phyloP scores from a whole-genome alignment of 805 yeast genomes.

The Wickerhamiella slavikovae region DNA sequence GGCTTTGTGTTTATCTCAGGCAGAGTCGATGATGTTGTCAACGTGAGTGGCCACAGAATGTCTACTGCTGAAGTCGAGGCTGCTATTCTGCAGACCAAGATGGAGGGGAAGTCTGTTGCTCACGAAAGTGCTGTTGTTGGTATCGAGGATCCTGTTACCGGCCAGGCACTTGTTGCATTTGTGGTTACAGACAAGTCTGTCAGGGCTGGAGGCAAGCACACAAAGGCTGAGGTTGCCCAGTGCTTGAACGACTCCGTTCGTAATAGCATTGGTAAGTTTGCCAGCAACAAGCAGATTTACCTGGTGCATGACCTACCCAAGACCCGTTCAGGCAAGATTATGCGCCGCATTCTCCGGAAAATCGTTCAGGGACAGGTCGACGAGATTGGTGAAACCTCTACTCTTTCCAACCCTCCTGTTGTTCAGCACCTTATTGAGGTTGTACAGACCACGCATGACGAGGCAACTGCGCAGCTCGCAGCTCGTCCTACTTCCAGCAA shows the following conservation, averaged over 20 bases:
- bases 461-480: no score
- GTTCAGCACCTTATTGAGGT: slow-evolving; percentile 50
- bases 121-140: slow-evolving; percentile 76
- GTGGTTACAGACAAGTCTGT: slow-evolving; percentile 40
- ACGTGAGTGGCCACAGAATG: slow-evolving; percentile 69
- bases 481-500: no score
- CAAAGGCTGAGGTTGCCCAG: slow-evolving; percentile 17
- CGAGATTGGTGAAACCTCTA: slow-evolving; percentile 68
- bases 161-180: slow-evolving; percentile 70
- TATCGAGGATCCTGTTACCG: slow-evolving; percentile 62
- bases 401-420: slow-evolving; percentile 61
- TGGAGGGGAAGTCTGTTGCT: slow-evolving; percentile 41
- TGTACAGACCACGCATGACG: slow-evolving; percentile 21
- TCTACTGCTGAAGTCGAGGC: slow-evolving; percentile 85
- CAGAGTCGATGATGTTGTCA: slow-evolving; percentile 75
- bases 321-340: slow-evolving; percentile 85
- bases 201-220: background rate
- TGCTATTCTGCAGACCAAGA: slow-evolving; percentile 25
- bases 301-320: slow-evolving; percentile 74
- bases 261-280: slow-evolving; percentile 62
- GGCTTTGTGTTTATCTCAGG: slow-evolving; percentile 77
- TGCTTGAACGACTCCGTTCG: slow-evolving; percentile 63
- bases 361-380: slow-evolving; percentile 71
- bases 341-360: slow-evolving; percentile 84
- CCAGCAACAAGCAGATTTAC: slow-evolving; percentile 68